A percentile compares a stretch with the other conserved stretches of the same genome.
These are phyloP conservation scores for Cordyceps cateniannulata DNA, from an alignment of 2,329 filamentous ascomycete genomes.

Conservation along the genomic window DNA sequence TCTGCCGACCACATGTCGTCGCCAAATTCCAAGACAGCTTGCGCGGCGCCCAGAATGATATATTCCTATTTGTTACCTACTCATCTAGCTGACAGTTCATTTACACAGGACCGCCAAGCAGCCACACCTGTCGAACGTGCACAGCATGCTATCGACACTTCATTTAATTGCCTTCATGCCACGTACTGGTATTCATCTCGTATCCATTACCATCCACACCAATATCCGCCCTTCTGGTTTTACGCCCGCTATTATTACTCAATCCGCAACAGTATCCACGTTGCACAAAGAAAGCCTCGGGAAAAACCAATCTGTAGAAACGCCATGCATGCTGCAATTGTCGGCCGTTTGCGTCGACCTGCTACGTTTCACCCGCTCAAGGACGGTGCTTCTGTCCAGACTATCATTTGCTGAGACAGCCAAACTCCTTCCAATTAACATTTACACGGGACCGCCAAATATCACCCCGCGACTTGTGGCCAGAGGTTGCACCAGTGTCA, in stretches of 20 bases:
- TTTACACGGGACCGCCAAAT: neutral
- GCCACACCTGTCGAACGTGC: neutral
- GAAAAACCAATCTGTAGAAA: neutral
- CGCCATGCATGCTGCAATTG: neutral
- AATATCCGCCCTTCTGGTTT: neutral
- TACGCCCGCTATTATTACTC: neutral
- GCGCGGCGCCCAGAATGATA: neutral
- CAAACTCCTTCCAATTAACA: neutral
- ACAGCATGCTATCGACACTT: neutral
- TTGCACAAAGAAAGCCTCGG: neutral
- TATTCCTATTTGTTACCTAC: neutral
- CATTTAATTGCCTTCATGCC: neutral
- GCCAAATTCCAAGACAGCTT: neutral
- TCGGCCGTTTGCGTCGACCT: neutral
- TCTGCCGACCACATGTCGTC: neutral
- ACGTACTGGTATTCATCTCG: neutral
- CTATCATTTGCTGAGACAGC: neutral
- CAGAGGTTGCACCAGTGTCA: neutral
- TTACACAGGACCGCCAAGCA: conserved; percentile 1
- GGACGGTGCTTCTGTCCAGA: neutral
- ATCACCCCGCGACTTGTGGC: neutral
- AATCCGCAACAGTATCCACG: conserved; percentile 1
- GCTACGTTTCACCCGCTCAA: neutral
- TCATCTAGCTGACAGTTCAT: neutral
- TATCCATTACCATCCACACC: neutral